These are phyloP conservation scores for Albugo candida DNA, from an alignment of 352 stramenopile genomes.

Conservation along the genomic window DNA sequence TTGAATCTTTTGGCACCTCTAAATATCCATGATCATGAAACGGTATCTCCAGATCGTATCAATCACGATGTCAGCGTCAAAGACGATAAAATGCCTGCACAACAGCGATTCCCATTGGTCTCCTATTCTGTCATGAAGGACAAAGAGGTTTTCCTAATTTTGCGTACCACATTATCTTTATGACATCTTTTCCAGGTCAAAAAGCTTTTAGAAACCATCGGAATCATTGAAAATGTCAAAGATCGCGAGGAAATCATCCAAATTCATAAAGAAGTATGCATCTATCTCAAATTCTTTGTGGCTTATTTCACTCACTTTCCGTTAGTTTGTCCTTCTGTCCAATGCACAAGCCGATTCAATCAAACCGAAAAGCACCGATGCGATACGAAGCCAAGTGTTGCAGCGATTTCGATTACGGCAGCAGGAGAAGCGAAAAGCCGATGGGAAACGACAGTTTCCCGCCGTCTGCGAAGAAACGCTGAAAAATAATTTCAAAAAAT, in stretches of 20 bases:
- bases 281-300: not conserved
- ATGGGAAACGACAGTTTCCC: conserved; percentile 13
- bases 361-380: conserved; percentile 36
- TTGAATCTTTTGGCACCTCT: conserved; percentile 17
- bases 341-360: conserved; percentile 69
- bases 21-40: not conserved
- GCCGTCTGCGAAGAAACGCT: conserved; percentile 17
- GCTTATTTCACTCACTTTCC: not conserved
- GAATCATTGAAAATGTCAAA: conserved; percentile 32
- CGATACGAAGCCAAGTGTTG: conserved; percentile 50
- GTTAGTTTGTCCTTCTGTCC: conserved; percentile 50
- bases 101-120: conserved; percentile 45
- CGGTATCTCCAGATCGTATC: not conserved
- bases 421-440: conserved; percentile 32
- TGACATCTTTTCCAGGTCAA: conserved; percentile 10
- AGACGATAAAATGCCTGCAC: conserved; percentile 6
- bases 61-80: not conserved
- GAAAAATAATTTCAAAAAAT: conserved; percentile 51
- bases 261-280: conserved; percentile 68
- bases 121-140: conserved; percentile 78
- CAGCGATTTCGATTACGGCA: conserved; percentile 40
- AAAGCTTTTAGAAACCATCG: conserved; percentile 53
- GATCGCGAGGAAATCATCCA: conserved; percentile 73
- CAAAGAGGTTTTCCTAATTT: conserved; percentile 26
- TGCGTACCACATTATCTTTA: not conserved